Evolutionary conservation across 345 rosid species (phyloP).

Genomic region (Xanthoceras sorbifolium): DNA sequence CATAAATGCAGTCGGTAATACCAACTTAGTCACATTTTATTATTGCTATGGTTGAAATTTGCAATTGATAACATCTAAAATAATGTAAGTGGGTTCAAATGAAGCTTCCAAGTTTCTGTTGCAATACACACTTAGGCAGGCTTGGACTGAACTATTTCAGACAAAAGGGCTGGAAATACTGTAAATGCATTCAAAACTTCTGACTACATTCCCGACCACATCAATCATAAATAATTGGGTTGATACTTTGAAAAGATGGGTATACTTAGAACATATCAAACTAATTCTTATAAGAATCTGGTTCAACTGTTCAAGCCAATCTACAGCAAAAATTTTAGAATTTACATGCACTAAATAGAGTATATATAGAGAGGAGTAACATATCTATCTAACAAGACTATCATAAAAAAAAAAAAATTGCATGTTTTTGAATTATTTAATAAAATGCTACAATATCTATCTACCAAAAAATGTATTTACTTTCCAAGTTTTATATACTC

Average conservation of each 20-base stretch:
- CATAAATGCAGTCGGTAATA: background rate
- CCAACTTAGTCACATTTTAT: background rate
- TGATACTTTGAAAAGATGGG: no score
- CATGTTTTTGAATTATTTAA: no score
- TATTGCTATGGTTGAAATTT: no score
- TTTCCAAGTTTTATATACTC: background rate
- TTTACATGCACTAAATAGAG: background rate
- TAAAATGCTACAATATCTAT: no score
- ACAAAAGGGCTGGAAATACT: no score
- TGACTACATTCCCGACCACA: no score
- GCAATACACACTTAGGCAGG: background rate
- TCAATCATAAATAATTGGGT: no score
- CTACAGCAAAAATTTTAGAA: background rate
- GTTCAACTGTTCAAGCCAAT: background rate
- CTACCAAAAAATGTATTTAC: background rate
- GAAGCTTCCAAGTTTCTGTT: background rate
- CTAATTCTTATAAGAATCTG: background rate
- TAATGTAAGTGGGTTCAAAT: background rate
- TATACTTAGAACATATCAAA: background rate
- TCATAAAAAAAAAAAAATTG: no score
- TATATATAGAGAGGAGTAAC: no score
- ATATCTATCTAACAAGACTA: no score
- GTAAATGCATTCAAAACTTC: no score
- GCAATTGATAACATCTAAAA: no score
- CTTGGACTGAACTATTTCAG: background rate